Evolutionary conservation across 441 rosid species (phyloP).

Genomic region (Pelargonium exstipulatum): DNA sequence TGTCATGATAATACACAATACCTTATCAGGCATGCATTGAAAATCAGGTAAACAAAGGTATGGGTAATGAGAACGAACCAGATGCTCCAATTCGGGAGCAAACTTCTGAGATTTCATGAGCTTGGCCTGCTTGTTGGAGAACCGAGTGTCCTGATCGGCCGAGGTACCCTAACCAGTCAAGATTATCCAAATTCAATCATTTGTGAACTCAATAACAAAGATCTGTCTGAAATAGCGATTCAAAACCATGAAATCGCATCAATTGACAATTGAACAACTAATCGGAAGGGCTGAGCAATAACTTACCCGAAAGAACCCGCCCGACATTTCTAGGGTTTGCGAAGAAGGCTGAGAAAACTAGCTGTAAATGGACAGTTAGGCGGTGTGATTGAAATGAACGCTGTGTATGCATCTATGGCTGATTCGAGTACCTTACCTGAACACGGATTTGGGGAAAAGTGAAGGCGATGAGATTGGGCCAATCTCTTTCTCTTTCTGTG

Average conservation of each 20-base stretch:
- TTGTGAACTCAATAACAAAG: conserved; percentile 5
- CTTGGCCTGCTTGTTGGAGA: conserved; percentile 97
- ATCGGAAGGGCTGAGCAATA: conserved; percentile 6
- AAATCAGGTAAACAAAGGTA: not conserved
- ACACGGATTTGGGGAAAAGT: not conserved
- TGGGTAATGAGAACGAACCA: conserved; percentile 40
- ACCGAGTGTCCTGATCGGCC: conserved; percentile 95
- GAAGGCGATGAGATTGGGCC: not conserved
- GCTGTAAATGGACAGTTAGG: not conserved
- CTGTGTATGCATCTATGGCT: not conserved
- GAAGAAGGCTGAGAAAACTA: conserved; percentile 8
- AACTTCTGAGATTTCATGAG: conserved; percentile 91
- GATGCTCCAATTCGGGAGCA: conserved; percentile 73
- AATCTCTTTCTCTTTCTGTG: not conserved
- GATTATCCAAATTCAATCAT: not conserved
- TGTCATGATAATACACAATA: not conserved
- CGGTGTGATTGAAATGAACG: not conserved
- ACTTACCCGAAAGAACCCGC: conserved; percentile 86
- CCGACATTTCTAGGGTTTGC: conserved; percentile 70
- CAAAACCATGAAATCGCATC: conserved; percentile 1
- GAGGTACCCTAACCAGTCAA: conserved; percentile 65
- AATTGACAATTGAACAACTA: not conserved
- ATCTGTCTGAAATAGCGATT: conserved; percentile 19
- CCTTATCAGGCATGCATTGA: not conserved
- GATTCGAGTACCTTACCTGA: not conserved